phyloP scores from a whole-genome alignment of 805 yeast genomes.

The Candida michaelii region DNA sequence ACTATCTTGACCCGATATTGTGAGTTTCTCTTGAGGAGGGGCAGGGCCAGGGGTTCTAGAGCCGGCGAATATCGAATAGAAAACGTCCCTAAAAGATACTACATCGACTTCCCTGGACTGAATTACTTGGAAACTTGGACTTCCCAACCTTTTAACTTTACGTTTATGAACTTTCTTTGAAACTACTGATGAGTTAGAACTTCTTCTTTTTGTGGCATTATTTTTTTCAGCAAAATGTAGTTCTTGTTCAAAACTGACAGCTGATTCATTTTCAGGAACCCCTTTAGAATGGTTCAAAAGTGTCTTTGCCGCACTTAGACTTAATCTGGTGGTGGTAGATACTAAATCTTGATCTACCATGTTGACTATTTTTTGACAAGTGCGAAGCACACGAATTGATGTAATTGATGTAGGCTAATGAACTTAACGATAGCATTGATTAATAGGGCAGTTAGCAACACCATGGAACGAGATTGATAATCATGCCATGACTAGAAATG shows the following conservation, averaged over 20 bases:
- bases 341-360: conserved; percentile 5
- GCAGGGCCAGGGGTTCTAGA: neutral
- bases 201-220: neutral
- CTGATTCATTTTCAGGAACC: neutral
- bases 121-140: neutral
- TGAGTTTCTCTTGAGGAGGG: neutral
- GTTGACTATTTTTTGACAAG: neutral
- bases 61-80: conserved; percentile 1
- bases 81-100: neutral
- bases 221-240: neutral
- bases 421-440: too few relatives aligned
- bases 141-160: conserved; percentile 2
- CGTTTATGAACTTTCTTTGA: conserved; percentile 12
- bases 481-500: too few relatives aligned
- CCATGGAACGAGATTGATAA: too few relatives aligned
- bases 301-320: neutral
- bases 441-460: too few relatives aligned
- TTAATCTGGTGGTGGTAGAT: conserved; percentile 1
- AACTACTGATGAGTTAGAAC: neutral
- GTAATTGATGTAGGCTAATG: too few relatives aligned
- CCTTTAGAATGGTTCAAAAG: neutral
- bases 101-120: neutral
- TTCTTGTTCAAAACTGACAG: neutral
- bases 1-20: conserved; percentile 13
- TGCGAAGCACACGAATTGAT: neutral